A percentile compares a stretch with the other conserved stretches of the same genome.
Conservation (phyloP, 2,329 filamentous ascomycete species). For the Aspergillus transmontanensis region DNA sequence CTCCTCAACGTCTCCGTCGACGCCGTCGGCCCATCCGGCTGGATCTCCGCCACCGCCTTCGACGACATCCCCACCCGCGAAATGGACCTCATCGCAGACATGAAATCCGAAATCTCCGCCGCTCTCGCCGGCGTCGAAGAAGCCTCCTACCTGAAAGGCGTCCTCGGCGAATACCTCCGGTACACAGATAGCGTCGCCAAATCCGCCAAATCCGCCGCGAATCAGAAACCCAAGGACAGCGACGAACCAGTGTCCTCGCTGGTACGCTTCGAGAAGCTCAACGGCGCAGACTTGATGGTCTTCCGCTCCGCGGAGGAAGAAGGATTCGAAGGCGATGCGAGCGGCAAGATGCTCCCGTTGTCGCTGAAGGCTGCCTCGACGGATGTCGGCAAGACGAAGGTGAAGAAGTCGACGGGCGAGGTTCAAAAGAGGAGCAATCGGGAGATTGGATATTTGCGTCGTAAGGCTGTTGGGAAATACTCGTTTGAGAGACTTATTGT, state of each 20-base stretch:
- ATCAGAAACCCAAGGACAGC: constrained; percentile 10
- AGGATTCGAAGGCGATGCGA: constrained; percentile 33
- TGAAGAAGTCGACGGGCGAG: constrained; percentile 68
- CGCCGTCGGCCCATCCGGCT: constrained; percentile 51
- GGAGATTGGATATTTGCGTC: constrained; percentile 76
- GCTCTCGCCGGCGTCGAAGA: constrained; percentile 52
- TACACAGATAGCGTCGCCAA: constrained; percentile 38
- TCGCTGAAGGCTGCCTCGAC: constrained; percentile 65
- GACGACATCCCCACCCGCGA: constrained; percentile 40
- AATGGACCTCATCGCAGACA: constrained; percentile 48
- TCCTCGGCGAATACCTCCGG: constrained; percentile 49
- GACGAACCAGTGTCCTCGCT: constrained; percentile 18
- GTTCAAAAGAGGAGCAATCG: constrained; percentile 68
- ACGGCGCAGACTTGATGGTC: constrained; percentile 42
- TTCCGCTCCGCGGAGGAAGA: constrained; percentile 34
- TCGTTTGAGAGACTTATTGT: constrained; percentile 76
- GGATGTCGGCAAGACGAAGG: constrained; percentile 48
- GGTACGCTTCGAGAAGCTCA: constrained; percentile 41
- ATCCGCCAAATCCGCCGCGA: constrained; percentile 10
- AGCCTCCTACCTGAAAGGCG: constrained; percentile 49
- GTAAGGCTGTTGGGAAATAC: constrained; percentile 79
- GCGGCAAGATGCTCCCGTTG: constrained; percentile 64
- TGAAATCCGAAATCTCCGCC: constrained; percentile 52
- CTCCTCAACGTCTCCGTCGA: constrained; percentile 50
- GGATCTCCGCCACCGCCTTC: constrained; percentile 43